Conservation (phyloP, 257 asterid genomes). For the Nicotiana noctiflora region DNA sequence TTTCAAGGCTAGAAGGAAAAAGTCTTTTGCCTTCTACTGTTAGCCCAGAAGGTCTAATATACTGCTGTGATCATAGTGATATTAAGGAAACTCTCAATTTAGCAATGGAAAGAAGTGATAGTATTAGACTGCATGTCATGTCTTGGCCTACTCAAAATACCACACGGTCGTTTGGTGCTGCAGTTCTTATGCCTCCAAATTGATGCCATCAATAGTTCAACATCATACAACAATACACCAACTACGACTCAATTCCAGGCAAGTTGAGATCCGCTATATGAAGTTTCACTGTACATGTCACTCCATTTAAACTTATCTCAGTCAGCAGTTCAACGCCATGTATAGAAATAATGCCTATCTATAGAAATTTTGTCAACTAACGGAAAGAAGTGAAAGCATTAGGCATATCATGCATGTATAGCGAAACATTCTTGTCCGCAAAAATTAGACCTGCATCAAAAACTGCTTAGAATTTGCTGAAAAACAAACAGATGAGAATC, state of each 20-base stretch:
- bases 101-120: slow-evolving; percentile 34
- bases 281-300: not conserved
- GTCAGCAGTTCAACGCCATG: not conserved
- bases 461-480: not conserved
- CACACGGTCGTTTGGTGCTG: slow-evolving; percentile 15
- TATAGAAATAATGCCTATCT: not conserved
- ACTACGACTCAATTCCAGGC: not conserved
- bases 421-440: not conserved
- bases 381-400: slow-evolving; percentile 27
- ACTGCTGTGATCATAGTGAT: slow-evolving; percentile 43
- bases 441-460: not conserved
- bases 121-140: slow-evolving; percentile 37
- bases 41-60: slow-evolving; percentile 34
- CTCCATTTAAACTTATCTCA: not conserved
- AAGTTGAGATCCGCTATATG: not conserved
- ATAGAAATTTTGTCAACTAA: not conserved
- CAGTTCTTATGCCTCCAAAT: slow-evolving; percentile 38
- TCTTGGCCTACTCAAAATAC: slow-evolving; percentile 33
- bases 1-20: slow-evolving; percentile 53
- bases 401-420: slow-evolving; percentile 28
- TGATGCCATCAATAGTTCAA: not conserved
- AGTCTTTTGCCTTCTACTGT: slow-evolving; percentile 45
- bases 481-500: not conserved
- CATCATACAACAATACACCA: not conserved
- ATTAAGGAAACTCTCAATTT: slow-evolving; percentile 27